Percentiles rank a stretch among this genome's conserved stretches.
Evolutionary conservation across 192 early-diverging fungal genomes (phyloP).

Genomic region (Thamnidium elegans): DNA sequence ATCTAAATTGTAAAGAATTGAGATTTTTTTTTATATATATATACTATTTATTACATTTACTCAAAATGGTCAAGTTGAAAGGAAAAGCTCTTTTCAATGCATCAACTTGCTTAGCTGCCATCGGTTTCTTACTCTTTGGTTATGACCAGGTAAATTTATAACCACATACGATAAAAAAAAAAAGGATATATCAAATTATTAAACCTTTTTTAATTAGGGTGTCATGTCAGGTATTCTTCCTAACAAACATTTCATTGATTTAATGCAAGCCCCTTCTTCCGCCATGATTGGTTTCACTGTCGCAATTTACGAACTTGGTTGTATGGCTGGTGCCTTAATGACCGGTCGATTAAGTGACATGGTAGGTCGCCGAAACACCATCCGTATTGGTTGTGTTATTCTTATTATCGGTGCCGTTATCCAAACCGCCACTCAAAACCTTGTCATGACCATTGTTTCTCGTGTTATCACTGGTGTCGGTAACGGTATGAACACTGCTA

Average conservation of each 20-base stretch:
- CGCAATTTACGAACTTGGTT: slow-evolving; percentile 34
- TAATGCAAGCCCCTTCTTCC: slow-evolving; percentile 12
- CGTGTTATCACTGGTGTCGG: slow-evolving; percentile 52
- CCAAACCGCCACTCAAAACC: slow-evolving; percentile 44
- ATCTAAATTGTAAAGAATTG: no score
- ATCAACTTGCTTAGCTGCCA: slow-evolving; percentile 39
- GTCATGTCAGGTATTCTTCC: slow-evolving; percentile 27
- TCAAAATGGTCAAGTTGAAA: slow-evolving; percentile 13
- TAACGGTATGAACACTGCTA: slow-evolving; percentile 51
- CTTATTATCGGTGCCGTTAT: slow-evolving; percentile 50
- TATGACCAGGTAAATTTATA: slow-evolving; percentile 23
- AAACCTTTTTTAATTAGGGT: slow-evolving; percentile 9
- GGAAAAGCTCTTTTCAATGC: slow-evolving; percentile 52
- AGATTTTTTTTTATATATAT: no score
- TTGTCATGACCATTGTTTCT: slow-evolving; percentile 47
- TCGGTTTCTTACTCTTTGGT: slow-evolving; percentile 26
- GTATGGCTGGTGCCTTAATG: slow-evolving; percentile 26
- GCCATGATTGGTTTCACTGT: slow-evolving; percentile 50
- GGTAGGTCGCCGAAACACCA: slow-evolving; percentile 45
- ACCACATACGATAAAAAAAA: not conserved
- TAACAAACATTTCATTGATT: slow-evolving; percentile 16
- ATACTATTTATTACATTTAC: no score
- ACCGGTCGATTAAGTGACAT: slow-evolving; percentile 49
- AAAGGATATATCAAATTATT: not conserved
- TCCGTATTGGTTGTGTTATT: slow-evolving; percentile 46